A percentile compares a stretch with the other conserved stretches of the same genome.
These are phyloP conservation scores for Arthrinium phaeospermum DNA, from an alignment of 2,329 filamentous ascomycete species.

Conservation along the genomic window DNA sequence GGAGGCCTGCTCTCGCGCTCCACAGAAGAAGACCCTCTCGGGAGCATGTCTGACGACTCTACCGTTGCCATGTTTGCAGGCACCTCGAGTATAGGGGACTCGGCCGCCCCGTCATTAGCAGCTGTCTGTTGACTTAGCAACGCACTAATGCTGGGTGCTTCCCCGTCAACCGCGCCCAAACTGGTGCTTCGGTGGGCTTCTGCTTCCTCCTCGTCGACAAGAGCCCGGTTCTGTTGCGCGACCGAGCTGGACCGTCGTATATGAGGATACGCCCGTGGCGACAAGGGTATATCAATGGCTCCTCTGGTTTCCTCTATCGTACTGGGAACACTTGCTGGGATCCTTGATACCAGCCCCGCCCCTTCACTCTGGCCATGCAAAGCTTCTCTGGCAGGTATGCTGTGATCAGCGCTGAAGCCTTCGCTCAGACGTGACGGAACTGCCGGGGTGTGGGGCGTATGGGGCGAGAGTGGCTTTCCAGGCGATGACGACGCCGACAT, in stretches of 20 bases:
- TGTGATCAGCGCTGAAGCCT: conserved; percentile 80
- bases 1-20: conserved; percentile 53
- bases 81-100: conserved; percentile 45
- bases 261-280: conserved; percentile 64
- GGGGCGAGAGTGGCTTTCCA: conserved; percentile 86
- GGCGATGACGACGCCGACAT: conserved; percentile 89
- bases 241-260: conserved; percentile 72
- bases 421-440: conserved; percentile 93
- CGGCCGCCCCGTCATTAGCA: conserved; percentile 43
- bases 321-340: conserved; percentile 43
- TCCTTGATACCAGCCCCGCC: conserved; percentile 39
- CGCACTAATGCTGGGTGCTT: conserved; percentile 68
- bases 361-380: conserved; percentile 33
- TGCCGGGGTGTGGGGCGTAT: conserved; percentile 90
- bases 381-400: conserved; percentile 35
- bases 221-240: conserved; percentile 64
- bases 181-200: conserved; percentile 72
- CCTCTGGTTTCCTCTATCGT: conserved; percentile 62
- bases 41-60: conserved; percentile 46
- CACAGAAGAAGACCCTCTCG: conserved; percentile 44
- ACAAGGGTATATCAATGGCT: conserved; percentile 75
- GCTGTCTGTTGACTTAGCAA: conserved; percentile 57
- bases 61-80: conserved; percentile 48
- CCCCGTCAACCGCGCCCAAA: conserved; percentile 67
- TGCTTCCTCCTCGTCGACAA: conserved; percentile 63